A percentile compares a stretch with the other conserved stretches of the same genome.
Evolutionary conservation across 345 rosid genomes (phyloP).

Genomic region (Dimocarpus longan): DNA sequence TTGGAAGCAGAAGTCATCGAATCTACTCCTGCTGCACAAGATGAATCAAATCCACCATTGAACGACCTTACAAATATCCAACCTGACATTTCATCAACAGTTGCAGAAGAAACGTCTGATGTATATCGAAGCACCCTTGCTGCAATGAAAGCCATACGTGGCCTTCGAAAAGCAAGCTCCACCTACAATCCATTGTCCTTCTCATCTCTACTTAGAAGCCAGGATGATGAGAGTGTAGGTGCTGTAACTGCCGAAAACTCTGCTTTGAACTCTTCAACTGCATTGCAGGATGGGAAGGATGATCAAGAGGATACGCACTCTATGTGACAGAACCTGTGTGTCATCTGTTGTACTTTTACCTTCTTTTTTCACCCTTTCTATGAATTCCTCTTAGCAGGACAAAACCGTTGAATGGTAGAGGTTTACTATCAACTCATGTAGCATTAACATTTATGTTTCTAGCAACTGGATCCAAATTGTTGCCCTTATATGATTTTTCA

Average conservation of each 20-base stretch:
- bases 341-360: not conserved
- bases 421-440: not conserved
- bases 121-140: conserved; percentile 90
- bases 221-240: conserved; percentile 61
- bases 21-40: conserved; percentile 32
- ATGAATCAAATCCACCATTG: conserved; percentile 22
- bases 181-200: conserved; percentile 75
- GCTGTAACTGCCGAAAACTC: conserved; percentile 75
- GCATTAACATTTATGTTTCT: not conserved
- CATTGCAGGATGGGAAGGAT: conserved; percentile 35
- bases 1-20: conserved; percentile 85
- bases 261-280: conserved; percentile 48
- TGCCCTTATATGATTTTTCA: too few relatives aligned
- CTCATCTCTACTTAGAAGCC: conserved; percentile 57
- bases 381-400: not conserved
- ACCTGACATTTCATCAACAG: conserved; percentile 46
- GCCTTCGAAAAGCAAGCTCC: conserved; percentile 92
- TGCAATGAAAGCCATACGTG: conserved; percentile 85
- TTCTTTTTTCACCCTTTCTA: not conserved
- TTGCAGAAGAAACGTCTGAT: conserved; percentile 64
- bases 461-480: too few relatives aligned
- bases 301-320: conserved; percentile 55
- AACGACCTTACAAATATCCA: conserved; percentile 34
- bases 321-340: conserved; percentile 20
- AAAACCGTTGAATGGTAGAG: conserved; percentile 19